phyloP scores from a whole-genome alignment of 2,329 filamentous ascomycete genomes.

The Didymella glomerata region DNA sequence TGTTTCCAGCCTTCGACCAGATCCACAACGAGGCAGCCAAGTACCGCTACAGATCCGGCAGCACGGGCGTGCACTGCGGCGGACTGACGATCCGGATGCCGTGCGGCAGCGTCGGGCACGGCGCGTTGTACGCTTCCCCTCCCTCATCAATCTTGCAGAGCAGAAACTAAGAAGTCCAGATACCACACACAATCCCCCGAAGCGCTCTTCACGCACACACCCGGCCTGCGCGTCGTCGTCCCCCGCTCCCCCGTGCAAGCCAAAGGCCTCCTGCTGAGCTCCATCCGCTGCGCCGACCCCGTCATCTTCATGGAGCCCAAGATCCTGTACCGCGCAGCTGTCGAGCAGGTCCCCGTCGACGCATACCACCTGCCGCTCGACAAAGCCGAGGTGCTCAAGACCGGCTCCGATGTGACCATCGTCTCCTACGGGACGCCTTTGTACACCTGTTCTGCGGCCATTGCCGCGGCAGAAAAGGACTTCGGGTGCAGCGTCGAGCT shows the following conservation, averaged over 20 bases:
- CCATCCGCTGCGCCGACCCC: constrained; percentile 80
- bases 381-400: constrained; percentile 83
- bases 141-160: constrained; percentile 5
- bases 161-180: constrained; percentile 35
- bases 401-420: constrained; percentile 81
- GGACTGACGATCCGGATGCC: constrained; percentile 91
- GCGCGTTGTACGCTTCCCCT: constrained; percentile 67
- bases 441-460: constrained; percentile 81
- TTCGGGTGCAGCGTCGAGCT: constrained; percentile 81
- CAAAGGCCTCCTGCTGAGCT: constrained; percentile 83
- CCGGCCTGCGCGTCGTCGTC: constrained; percentile 84
- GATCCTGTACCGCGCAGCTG: constrained; percentile 87
- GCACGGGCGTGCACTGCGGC: constrained; percentile 65
- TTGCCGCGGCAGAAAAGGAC: constrained; percentile 77
- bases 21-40: constrained; percentile 94
- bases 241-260: constrained; percentile 87
- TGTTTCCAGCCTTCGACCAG: constrained; percentile 92
- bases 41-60: constrained; percentile 77
- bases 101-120: constrained; percentile 87
- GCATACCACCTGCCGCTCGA: constrained; percentile 84
- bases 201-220: constrained; percentile 85
- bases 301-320: constrained; percentile 96
- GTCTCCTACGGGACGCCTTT: constrained; percentile 90
- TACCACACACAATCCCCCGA: constrained; percentile 93
- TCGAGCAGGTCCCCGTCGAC: constrained; percentile 86